Evolutionary conservation across 2,329 filamentous ascomycete genomes (phyloP).

Genomic region (Aspergillus ochraceus): DNA sequence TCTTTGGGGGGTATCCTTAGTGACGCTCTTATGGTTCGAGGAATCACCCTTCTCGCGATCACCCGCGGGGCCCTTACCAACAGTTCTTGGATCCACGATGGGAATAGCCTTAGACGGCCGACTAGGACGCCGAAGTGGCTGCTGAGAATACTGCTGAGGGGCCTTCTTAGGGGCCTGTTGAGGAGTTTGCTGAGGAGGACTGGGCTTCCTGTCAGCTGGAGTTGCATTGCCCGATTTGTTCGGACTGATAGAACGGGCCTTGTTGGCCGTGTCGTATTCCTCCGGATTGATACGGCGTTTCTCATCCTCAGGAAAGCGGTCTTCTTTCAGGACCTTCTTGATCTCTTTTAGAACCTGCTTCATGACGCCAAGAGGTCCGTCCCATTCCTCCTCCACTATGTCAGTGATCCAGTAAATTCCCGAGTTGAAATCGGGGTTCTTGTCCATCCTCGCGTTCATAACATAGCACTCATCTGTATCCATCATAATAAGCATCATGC

Average conservation of each 20-base stretch:
- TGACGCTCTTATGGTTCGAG: no score
- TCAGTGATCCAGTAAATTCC: neutral
- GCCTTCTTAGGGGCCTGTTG: no score
- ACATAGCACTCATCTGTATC: neutral
- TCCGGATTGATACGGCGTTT: neutral
- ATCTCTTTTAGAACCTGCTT: neutral
- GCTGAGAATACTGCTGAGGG: no score
- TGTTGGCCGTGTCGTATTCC: neutral
- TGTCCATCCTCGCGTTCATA: neutral
- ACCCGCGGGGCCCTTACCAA: neutral
- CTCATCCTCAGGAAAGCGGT: neutral
- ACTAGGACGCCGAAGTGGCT: no score
- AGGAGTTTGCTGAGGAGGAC: no score
- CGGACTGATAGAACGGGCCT: no score
- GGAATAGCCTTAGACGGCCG: neutral
- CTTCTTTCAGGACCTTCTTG: neutral
- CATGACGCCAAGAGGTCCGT: neutral
- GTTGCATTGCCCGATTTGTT: no score
- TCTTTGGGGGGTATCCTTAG: no score
- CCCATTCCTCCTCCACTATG: neutral
- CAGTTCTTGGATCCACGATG: neutral
- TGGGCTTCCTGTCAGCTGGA: no score
- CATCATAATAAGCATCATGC: neutral
- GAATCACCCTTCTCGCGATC: no score
- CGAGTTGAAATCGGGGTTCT: neutral